Conservation (phyloP, 257 asterid genomes). For the Primulina huaijiensis region DNA sequence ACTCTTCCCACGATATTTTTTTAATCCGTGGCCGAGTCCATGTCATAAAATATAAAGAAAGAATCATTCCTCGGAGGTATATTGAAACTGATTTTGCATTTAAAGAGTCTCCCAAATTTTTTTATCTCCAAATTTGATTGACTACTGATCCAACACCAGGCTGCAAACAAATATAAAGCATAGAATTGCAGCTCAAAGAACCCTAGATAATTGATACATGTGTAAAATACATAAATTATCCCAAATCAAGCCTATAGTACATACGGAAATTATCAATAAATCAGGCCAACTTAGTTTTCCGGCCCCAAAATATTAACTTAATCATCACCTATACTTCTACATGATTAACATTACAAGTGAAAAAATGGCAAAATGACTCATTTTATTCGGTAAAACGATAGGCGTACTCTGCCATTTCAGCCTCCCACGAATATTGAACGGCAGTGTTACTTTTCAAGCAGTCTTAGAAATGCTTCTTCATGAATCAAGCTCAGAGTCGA, state of each 20-base stretch:
- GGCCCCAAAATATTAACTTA: conserved; percentile 1
- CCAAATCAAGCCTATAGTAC: background rate
- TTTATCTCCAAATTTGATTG: too few relatives aligned
- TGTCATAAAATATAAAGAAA: too few relatives aligned
- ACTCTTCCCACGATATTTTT: too few relatives aligned
- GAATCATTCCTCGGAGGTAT: too few relatives aligned
- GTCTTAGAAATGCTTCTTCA: conserved; percentile 15
- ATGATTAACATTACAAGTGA: conserved; percentile 11
- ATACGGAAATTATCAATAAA: background rate
- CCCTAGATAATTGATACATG: too few relatives aligned
- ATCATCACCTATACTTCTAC: background rate
- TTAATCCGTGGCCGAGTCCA: too few relatives aligned
- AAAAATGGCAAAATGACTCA: background rate
- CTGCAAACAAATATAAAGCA: too few relatives aligned
- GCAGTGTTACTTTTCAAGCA: background rate
- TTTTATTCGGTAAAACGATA: conserved; percentile 3
- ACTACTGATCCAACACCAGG: background rate
- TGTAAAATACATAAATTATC: background rate
- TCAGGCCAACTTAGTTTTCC: background rate
- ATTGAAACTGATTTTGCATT: background rate
- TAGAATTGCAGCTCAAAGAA: too few relatives aligned
- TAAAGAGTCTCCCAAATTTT: background rate
- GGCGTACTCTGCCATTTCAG: conserved; percentile 17
- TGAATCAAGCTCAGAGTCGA: conserved; percentile 37
- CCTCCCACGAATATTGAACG: conserved; percentile 7